phyloP scores from a whole-genome alignment of 768 basidiomycete species.

The Thelephora aurantiotincta region DNA sequence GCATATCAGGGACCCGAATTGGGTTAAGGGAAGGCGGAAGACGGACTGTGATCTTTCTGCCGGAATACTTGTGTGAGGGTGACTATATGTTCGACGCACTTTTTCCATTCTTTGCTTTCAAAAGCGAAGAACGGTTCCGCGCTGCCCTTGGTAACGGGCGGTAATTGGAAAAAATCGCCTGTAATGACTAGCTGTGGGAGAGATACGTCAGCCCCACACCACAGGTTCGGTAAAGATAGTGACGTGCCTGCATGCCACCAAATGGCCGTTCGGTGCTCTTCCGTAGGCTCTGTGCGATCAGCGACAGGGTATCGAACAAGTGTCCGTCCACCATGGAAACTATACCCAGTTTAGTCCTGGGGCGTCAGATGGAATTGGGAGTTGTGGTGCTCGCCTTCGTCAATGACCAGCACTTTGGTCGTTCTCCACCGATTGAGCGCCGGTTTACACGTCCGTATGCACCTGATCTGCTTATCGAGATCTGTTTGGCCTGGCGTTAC shows the following conservation, averaged over 20 bases:
- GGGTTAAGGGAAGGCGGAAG: background rate
- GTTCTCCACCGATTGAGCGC: constrained; percentile 42
- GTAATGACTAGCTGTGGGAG: constrained; percentile 33
- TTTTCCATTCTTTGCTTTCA: constrained; percentile 43
- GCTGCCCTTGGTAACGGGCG: constrained; percentile 36
- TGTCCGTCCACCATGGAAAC: constrained; percentile 62
- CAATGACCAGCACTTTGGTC: constrained; percentile 46
- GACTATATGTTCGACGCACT: constrained; percentile 44
- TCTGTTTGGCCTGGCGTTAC: constrained; percentile 35
- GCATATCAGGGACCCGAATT: background rate
- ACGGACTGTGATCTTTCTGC: constrained; percentile 56
- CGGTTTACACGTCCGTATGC: constrained; percentile 38
- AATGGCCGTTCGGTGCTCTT: constrained; percentile 38
- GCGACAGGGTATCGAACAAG: constrained; percentile 43
- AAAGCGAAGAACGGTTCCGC: constrained; percentile 44
- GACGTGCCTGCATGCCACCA: constrained; percentile 47
- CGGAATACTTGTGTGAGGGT: constrained; percentile 62
- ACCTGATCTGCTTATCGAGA: constrained; percentile 31
- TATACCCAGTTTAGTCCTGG: constrained; percentile 10
- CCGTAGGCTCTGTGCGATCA: constrained; percentile 35
- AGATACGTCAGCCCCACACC: constrained; percentile 5
- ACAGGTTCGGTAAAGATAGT: too few relatives aligned
- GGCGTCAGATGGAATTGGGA: too few relatives aligned
- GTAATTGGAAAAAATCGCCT: constrained; percentile 58
- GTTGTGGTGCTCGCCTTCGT: constrained; percentile 33